Evolutionary conservation across 1,139 yeast species (phyloP), one percentile per base, ranked within the genome.

Genomic region (Spencermartinsiella ligniputridi): DNA sequence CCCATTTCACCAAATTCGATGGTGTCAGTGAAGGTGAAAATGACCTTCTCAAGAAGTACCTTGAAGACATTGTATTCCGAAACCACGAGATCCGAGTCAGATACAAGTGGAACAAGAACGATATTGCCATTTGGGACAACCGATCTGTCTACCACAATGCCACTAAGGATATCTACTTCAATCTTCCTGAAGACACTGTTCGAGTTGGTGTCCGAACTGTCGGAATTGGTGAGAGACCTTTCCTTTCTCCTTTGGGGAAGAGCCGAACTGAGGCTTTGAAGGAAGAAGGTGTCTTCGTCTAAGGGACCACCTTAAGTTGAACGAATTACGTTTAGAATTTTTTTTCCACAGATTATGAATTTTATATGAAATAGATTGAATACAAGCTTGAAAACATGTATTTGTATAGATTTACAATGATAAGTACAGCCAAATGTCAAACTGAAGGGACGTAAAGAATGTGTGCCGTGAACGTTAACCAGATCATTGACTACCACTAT

Each of bases 81-180:
- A 32, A 44, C 25, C 55, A 52, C 27, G 54, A 48, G 17, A 42
- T 47, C 39, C 51, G 51, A 25, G 64, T 78, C 19, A 69, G 85
- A 52, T 77, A 75, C 43, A 66, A 61, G 42, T 79, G 82, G 79
- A 76, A 72, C 52, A 74, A 74, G 29, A 70, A 74, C 41, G 76
- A 86, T 5, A 79, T 82, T 40, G 86, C 63, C 5, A 50, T 63
- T 27, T 63, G 68, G 68, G 68, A 63, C 45, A 63, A 63, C 53
- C 53, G 68, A 36, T 52, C 60, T 36, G 59, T 62, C 9, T 58
- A 53, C 48, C 68, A 63, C 51, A 49, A 59, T 30, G 63, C 66
- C 20, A 50, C 53, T 27, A 40, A 41, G 17, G 53, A 50, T 24
- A 41, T 47, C 24, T 47, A 36, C 25, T 37, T 34, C 11, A 42